These are phyloP conservation scores for Phytophthora parvispora DNA, from an alignment of 352 stramenopile genomes.

Conservation along the genomic window DNA sequence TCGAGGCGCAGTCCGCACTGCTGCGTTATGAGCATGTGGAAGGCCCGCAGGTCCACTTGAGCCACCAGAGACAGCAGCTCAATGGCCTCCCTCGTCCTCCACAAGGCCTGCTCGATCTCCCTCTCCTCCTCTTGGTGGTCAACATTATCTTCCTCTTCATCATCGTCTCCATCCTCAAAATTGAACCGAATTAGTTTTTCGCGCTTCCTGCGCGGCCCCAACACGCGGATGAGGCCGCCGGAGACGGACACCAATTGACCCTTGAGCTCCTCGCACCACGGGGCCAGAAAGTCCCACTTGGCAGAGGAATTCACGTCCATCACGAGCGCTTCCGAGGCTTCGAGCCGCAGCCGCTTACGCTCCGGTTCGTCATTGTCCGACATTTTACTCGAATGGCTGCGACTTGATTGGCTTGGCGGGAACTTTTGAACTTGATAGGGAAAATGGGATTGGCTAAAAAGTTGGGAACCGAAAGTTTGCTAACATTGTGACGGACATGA, in stretches of 20 bases:
- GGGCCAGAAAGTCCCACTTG: slow-evolving; percentile 22
- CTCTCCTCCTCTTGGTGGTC: background rate
- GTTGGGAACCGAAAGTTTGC: too few relatives aligned
- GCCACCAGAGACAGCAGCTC: slow-evolving; percentile 21
- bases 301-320: slow-evolving; percentile 13
- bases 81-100: slow-evolving; percentile 16
- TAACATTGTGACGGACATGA: too few relatives aligned
- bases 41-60: slow-evolving; percentile 14
- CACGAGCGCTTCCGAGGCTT: background rate
- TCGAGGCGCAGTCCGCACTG: slow-evolving; percentile 13
- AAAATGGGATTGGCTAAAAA: background rate
- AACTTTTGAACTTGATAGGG: too few relatives aligned
- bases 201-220: background rate
- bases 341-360: slow-evolving; percentile 9
- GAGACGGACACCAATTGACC: slow-evolving; percentile 1
- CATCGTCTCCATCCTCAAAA: background rate
- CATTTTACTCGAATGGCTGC: background rate
- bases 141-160: background rate
- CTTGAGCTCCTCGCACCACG: slow-evolving; percentile 19
- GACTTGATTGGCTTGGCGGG: background rate
- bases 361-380: background rate
- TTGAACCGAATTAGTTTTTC: background rate
- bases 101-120: slow-evolving; percentile 4
- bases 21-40: slow-evolving; percentile 23
- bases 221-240: slow-evolving; percentile 6